Evolutionary conservation across 495 filamentous ascomycete species (phyloP).

Genomic region (Aspergillus panamensis): DNA sequence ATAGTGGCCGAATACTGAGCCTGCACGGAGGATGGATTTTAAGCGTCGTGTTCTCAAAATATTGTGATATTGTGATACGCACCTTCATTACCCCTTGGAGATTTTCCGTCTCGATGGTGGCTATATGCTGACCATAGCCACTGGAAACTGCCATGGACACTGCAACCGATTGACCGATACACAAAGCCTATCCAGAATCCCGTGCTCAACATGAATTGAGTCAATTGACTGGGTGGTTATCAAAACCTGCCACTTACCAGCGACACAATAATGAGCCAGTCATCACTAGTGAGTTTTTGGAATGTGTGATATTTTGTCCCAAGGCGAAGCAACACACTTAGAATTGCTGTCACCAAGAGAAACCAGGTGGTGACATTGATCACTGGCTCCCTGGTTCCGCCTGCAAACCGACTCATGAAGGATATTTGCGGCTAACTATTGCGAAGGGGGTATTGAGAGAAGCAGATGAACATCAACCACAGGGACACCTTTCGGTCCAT

Average conservation of each 20-base stretch:
- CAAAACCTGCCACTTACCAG: slow-evolving; percentile 12
- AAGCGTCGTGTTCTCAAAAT: not conserved
- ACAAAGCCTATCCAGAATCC: slow-evolving; percentile 17
- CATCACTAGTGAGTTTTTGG: slow-evolving; percentile 20
- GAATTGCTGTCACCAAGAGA: slow-evolving; percentile 20
- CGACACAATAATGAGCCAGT: slow-evolving; percentile 18
- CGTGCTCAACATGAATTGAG: not conserved
- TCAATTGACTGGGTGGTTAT: not conserved
- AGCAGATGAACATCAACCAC: not conserved
- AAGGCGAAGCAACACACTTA: slow-evolving; percentile 26
- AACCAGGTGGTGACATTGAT: slow-evolving; percentile 30
- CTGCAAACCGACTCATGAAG: slow-evolving; percentile 19
- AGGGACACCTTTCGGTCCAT: not conserved
- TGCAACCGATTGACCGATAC: slow-evolving; percentile 21
- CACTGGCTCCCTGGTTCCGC: slow-evolving; percentile 23
- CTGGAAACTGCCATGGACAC: slow-evolving; percentile 28
- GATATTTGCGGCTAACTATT: not conserved
- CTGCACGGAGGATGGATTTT: not conserved
- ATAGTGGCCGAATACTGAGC: slow-evolving; percentile 25
- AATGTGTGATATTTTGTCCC: slow-evolving; percentile 29
- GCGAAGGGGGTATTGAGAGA: not conserved
- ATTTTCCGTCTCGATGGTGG: slow-evolving; percentile 12
- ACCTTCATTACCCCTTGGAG: slow-evolving; percentile 31
- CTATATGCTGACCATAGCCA: slow-evolving; percentile 28
- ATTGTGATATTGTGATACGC: not conserved